Base-by-base conservation (phyloP, 2,329 filamentous ascomycete species). In the Meredithiella fracta region DNA sequence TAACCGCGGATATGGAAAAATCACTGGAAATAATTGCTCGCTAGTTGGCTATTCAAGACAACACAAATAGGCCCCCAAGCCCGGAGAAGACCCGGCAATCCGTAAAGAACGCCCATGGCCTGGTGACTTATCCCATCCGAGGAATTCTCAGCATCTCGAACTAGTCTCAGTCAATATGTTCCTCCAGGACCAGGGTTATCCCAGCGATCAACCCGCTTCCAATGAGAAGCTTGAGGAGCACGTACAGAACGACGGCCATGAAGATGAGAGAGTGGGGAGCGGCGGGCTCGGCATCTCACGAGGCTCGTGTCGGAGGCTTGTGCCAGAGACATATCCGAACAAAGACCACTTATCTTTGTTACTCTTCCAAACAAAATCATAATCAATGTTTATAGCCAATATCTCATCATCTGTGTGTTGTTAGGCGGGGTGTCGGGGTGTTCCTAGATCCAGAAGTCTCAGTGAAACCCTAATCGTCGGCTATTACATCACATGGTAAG, bases 41-140 rank as follows among this genome's bases (percentile, higher is more conserved):
- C 15, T 29, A 22, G 23, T 49, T 49, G 22, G 23, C 22, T 49
- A 26, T 25, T 20, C 15, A 49, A 26, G 17, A 34, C 5, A 34
- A 11, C 29, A 5, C 29, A 5, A 34, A 34, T 34, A 34, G 44
- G 44, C 17, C 9, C 42, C 20, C 20, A 47, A 47, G n/a, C 49
- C 53, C 57, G 57, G 53, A 58, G 57, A 58, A 58, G 53, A 55
- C 50, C 57, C 57, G 57, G 57, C 8, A 58, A 58, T 56, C 57
- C 53, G 53, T 55, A 54, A 42, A 25, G 20, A 37, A 51, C 9
- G 31, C 31, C 22, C 37, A 53, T 23, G 53, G 20, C 50, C 51
- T 31, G 29, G n/a, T 58, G 53, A 50, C 53, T 53, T 58, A 55
- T 55, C 50, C 49, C 44, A 53, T n/a, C 40, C 38, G 34, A 58